These are phyloP conservation scores for Cercophora sp. DNA, from an alignment of 495 filamentous ascomycete species.

Conservation along the genomic window DNA sequence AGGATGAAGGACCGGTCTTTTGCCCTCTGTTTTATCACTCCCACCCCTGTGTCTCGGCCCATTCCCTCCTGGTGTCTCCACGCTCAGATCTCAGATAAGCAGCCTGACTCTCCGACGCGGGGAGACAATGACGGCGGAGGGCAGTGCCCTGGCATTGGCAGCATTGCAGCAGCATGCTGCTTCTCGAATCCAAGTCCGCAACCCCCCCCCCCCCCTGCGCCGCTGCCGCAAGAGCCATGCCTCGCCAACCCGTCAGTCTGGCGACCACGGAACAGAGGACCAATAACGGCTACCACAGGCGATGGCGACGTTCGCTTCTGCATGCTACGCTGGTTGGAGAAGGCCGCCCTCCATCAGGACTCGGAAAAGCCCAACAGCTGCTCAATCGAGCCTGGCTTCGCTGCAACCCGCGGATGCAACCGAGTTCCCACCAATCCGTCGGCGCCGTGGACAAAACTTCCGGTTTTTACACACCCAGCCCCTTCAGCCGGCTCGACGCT, in stretches of 20 bases:
- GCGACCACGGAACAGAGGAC: neutral
- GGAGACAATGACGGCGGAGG: slow-evolving; percentile 4
- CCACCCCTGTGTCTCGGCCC: no score
- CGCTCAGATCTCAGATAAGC: no score
- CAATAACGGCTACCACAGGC: neutral
- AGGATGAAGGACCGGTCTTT: no score
- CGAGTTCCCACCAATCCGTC: slow-evolving; percentile 13
- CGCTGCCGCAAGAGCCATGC: neutral
- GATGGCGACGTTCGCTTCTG: neutral
- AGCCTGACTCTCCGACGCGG: neutral
- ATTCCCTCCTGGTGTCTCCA: no score
- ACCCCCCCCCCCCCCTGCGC: no score
- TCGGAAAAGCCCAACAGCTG: neutral
- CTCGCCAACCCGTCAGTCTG: slow-evolving; percentile 5
- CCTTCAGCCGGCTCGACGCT: slow-evolving; percentile 8
- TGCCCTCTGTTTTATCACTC: no score
- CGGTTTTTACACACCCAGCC: slow-evolving; percentile 1
- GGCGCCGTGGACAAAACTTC: neutral
- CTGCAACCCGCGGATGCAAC: slow-evolving; percentile 7
- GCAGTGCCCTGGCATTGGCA: neutral
- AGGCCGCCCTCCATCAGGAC: slow-evolving; percentile 1
- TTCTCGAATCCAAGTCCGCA: neutral
- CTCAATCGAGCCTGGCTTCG: slow-evolving; percentile 12
- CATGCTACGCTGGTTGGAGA: slow-evolving; percentile 5
- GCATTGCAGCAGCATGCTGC: neutral